Percentiles rank a stretch among this genome's conserved stretches.
Evolutionary conservation across 1,284 basidiomycete genomes (phyloP).

Genomic region (Neonothopanus nambi): DNA sequence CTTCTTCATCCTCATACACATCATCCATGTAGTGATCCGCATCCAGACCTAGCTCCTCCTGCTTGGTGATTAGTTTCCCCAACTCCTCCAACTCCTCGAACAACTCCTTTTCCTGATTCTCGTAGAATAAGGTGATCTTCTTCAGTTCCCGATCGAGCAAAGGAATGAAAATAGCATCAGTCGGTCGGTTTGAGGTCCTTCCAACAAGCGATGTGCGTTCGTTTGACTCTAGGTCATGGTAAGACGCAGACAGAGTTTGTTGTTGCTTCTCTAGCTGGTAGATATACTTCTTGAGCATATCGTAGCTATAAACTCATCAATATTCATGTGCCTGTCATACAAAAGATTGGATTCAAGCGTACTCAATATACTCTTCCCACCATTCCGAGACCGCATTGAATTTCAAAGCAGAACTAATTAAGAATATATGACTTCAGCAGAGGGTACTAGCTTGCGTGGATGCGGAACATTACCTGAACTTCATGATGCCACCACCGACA

Average conservation of each 20-base stretch:
- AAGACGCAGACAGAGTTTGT: slow-evolving; percentile 32
- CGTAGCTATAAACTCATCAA: slow-evolving; percentile 55
- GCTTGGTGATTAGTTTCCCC: slow-evolving; percentile 63
- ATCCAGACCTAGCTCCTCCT: slow-evolving; percentile 67
- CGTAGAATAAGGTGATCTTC: slow-evolving; percentile 86
- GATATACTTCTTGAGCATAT: slow-evolving; percentile 83
- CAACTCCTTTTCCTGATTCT: slow-evolving; percentile 73
- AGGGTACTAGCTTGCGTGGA: background rate
- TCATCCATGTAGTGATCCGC: slow-evolving; percentile 54
- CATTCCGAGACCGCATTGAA: slow-evolving; percentile 86
- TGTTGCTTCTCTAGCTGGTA: slow-evolving; percentile 81
- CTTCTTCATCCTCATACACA: slow-evolving; percentile 69
- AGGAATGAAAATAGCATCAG: slow-evolving; percentile 66
- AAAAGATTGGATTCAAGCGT: slow-evolving; percentile 29
- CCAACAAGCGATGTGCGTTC: slow-evolving; percentile 59
- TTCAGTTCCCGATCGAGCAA: slow-evolving; percentile 82
- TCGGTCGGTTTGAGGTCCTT: slow-evolving; percentile 31
- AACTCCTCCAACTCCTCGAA: slow-evolving; percentile 62
- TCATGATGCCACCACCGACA: slow-evolving; percentile 4
- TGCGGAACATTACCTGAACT: slow-evolving; percentile 10
- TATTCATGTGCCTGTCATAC: slow-evolving; percentile 6
- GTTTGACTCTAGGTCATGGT: slow-evolving; percentile 66
- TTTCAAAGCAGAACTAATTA: slow-evolving; percentile 28
- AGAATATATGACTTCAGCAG: background rate
- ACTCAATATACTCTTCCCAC: slow-evolving; percentile 93